phyloP scores from a whole-genome alignment of 2,329 filamentous ascomycete genomes.

The Sporothrix luriei region DNA sequence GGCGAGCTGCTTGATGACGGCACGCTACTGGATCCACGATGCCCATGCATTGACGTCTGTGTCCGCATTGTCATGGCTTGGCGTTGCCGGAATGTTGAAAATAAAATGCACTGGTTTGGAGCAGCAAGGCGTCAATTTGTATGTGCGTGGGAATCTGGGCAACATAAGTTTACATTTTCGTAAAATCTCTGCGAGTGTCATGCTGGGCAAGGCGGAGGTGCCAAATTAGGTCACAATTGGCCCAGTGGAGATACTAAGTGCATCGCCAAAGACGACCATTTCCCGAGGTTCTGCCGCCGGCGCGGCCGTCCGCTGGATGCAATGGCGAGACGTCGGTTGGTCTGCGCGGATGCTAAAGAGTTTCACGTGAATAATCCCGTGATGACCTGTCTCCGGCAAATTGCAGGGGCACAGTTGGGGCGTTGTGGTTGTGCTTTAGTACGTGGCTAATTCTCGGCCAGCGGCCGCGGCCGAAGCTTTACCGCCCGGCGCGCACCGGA shows the following conservation, averaged over 20 bases:
- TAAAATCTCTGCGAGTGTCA: not conserved
- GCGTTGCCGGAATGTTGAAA: not conserved
- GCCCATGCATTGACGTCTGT: constrained; percentile 2
- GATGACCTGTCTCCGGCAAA: not conserved
- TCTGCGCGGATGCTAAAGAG: not conserved
- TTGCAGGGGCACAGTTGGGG: too few species aligned
- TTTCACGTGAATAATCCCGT: not conserved
- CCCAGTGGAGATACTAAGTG: not conserved
- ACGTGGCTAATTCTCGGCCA: constrained; percentile 2
- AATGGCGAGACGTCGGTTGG: not conserved
- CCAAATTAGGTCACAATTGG: constrained; percentile 7
- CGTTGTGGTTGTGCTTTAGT: too few species aligned
- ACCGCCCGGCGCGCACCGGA: not conserved
- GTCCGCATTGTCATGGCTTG: constrained; percentile 3
- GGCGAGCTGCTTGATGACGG: not conserved
- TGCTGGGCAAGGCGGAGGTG: not conserved
- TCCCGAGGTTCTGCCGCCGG: constrained; percentile 32
- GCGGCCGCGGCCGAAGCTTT: constrained; percentile 15
- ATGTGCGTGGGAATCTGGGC: not conserved
- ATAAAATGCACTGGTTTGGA: not conserved
- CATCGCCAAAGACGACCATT: constrained; percentile 2
- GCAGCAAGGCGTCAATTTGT: not conserved
- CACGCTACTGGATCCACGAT: not conserved
- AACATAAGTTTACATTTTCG: not conserved
- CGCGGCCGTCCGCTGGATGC: constrained; percentile 21